Conservation (phyloP, 768 basidiomycete species). For the Termitomyces heimii region DNA sequence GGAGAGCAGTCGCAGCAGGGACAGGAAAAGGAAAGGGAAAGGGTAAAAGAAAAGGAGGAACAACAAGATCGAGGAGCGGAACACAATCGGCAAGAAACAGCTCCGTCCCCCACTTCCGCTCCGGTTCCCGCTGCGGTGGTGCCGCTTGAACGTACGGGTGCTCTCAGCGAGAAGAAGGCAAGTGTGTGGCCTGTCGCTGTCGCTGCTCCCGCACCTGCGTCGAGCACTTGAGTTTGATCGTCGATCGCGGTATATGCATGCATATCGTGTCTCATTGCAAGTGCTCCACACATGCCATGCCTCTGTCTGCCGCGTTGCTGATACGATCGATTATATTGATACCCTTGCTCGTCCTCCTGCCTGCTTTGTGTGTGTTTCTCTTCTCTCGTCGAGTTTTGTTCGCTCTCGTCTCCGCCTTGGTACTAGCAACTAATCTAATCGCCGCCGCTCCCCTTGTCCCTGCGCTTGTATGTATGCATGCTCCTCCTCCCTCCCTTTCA, state of each 20-base stretch:
- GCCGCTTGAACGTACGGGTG: not conserved
- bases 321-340: not conserved
- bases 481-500: not conserved
- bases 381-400: not conserved
- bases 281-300: too few species aligned
- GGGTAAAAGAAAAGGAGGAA: not conserved
- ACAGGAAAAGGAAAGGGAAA: not conserved
- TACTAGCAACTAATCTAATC: not conserved
- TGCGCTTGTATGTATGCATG: not conserved
- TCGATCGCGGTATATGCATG: too few species aligned
- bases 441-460: not conserved
- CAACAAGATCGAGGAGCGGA: not conserved
- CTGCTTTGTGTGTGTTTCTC: not conserved
- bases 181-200: slow-evolving; percentile 4
- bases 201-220: not conserved
- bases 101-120: not conserved
- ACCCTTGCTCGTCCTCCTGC: not conserved
- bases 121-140: not conserved
- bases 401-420: not conserved
- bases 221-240: not conserved
- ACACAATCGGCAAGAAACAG: slow-evolving; percentile 4
- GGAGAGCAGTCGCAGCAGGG: slow-evolving; percentile 1
- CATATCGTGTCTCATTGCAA: too few species aligned
- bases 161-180: not conserved
- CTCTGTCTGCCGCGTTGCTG: too few species aligned